Conservation (phyloP, 2,329 filamentous ascomycete species). For the Scedosporium apiospermum region DNA sequence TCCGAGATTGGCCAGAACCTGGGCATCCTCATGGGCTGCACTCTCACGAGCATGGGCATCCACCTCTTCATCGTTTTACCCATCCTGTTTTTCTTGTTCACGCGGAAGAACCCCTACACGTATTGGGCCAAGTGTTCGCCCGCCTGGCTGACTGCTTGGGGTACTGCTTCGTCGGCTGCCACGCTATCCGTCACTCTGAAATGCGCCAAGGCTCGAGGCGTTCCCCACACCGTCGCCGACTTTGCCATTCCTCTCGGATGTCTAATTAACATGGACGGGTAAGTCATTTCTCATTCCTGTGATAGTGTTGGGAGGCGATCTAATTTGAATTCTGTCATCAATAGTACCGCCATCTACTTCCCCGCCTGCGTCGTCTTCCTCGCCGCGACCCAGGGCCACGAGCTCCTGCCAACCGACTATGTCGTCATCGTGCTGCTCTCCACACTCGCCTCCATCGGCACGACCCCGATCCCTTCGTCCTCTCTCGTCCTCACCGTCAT, state of each 20-base stretch:
- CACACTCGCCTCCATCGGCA: constrained; percentile 41
- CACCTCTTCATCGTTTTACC: constrained; percentile 38
- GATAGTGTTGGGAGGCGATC: neutral
- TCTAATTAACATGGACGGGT: constrained; percentile 40
- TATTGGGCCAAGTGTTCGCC: constrained; percentile 38
- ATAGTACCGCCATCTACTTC: constrained; percentile 43
- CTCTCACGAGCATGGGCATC: constrained; percentile 34
- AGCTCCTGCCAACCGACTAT: constrained; percentile 33
- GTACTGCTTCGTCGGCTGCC: constrained; percentile 41
- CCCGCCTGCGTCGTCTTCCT: constrained; percentile 43
- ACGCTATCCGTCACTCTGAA: constrained; percentile 40
- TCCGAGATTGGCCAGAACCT: constrained; percentile 36
- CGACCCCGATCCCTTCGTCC: constrained; percentile 42
- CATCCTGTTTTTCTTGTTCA: constrained; percentile 28
- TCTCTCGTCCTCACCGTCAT: constrained; percentile 42
- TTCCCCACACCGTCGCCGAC: constrained; percentile 33
- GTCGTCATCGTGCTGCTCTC: constrained; percentile 38
- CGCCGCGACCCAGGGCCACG: constrained; percentile 37
- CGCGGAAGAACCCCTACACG: constrained; percentile 34
- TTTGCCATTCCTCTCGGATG: constrained; percentile 38
- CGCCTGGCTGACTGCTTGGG: constrained; percentile 46
- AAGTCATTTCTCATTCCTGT: constrained; percentile 10
- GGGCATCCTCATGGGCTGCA: constrained; percentile 37
- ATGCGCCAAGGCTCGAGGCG: constrained; percentile 25
- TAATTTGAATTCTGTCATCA: constrained; percentile 11